Base-by-base conservation (phyloP, 2,329 filamentous ascomycete genomes). In the Ophiosphaerella korrae region DNA sequence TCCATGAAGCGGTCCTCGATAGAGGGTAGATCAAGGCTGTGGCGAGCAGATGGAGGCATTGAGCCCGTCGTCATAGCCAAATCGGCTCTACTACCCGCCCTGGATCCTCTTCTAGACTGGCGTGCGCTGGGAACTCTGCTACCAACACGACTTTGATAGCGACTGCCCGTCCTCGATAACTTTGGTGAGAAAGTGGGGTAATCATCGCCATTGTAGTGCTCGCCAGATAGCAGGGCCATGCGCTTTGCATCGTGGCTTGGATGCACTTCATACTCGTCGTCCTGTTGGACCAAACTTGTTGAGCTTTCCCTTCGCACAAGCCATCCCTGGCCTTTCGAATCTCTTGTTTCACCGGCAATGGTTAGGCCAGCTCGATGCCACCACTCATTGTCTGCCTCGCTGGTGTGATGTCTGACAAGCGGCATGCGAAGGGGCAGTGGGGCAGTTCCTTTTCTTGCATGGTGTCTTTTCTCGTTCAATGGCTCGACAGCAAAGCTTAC, bases 321-420 rank as follows among this genome's bases (percentile, higher is more conserved):
- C 84, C 84, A 86, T 48, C 79, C 80, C 62, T 86, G 83, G n/a
- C 84, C 84, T 58, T 86, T 86, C 50, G 79, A 79, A 58, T 86
- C 83, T 33, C 83, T 75, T 5, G 82, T 79, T 16, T 83, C 78
- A 4, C 81, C 79, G 2, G 83, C 80, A 5, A 86, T 79, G 0
- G 80, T 78, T 7, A 83, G 75, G 2, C 82, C 82, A 0, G 84
- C 80, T 45, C 84, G 81, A 38, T 84, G 78, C 46, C 86, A 74
- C 84, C 84, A 87, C 64, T 83, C 81, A 42, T 83, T 77, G 44
- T 59, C 62, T 1, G 60, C 38, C 21, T 71, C 66, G 48, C 50
- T 65, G 24, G 69, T 72, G 45, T 72, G 68, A 45, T 72, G 63
- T 36, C 64, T 56, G 21, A 52, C 52, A 9, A 63, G 52, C 3